These are phyloP conservation scores for Solanum lignicaule DNA, from an alignment of 257 asterid species.

Conservation along the genomic window DNA sequence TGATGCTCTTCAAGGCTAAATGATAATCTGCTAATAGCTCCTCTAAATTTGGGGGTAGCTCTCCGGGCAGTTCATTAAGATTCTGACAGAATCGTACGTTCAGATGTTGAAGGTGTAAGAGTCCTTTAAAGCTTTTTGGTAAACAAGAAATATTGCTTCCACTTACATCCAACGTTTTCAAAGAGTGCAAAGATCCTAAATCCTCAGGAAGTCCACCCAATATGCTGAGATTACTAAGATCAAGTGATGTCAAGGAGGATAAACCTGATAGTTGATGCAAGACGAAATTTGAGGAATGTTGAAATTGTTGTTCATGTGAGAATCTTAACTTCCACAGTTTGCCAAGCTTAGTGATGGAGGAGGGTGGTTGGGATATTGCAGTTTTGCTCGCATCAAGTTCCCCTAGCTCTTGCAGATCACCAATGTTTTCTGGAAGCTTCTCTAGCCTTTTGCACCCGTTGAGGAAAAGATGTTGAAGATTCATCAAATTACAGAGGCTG, in stretches of 20 bases:
- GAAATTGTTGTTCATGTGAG: background rate
- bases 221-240: background rate
- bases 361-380: background rate
- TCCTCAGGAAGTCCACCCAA: background rate
- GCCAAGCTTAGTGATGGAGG: background rate
- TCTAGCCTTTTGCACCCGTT: too few relatives aligned
- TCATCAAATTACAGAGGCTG: too few relatives aligned
- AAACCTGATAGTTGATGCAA: too few relatives aligned
- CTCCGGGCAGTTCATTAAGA: background rate
- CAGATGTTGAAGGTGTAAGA: background rate
- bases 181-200: background rate
- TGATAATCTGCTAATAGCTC: background rate
- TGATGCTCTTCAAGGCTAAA: background rate
- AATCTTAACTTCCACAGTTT: accelerated
- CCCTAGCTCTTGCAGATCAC: background rate
- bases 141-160: background rate
- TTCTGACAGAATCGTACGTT: background rate
- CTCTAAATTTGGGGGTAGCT: background rate
- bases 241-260: background rate
- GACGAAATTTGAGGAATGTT: too few relatives aligned
- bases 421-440: too few relatives aligned
- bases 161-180: background rate
- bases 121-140: background rate
- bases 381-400: accelerated
- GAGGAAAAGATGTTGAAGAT: too few relatives aligned